Base-by-base conservation (phyloP, 352 stramenopile species). In the Globisporangium uncinulatum region DNA sequence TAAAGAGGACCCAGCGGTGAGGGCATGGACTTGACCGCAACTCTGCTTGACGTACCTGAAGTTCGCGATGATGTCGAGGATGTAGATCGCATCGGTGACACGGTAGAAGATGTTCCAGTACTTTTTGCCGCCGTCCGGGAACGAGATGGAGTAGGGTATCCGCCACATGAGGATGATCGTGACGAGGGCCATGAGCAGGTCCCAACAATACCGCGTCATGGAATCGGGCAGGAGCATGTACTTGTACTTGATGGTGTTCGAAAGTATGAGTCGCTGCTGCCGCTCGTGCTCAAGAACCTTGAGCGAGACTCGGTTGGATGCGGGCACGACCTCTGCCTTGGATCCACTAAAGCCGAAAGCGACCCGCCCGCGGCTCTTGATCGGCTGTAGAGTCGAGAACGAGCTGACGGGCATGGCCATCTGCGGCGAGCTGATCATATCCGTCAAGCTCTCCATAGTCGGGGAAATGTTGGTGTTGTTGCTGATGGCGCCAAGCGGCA, bases 141-240 rank as follows among this genome's bases (percentile, higher is more conserved):
- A 83, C 14, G 70, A 71, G 21, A 86, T 78, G 17, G 71, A 74
- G 62, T 83, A 82, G 15, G 76, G 76, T 45, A 86, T 73, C 8
- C 76, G 69, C 73, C 73, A 86, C 48, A 81, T 73, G 44, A 86
- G 69, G 36, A 78, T n/a, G 49, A 86, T 71, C 3, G 76, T 86
- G 31, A 73, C 69, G 17, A 81, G 54, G 8, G 76, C 73, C 52
- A 82, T 69, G 47, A 86, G 49, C 32, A 80, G 55, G 50, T 86
- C 75, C 73, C 75, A 86, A 29, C 66, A 69, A 49, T 82, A 80
- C 4, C 75, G 75, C 56, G 61, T 37, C 29, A 67, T 69, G 1
- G 72, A 79, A 41, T 86, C 73, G 0, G 69, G 71, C 2, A 63
- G 53, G 6, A 81, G 11, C 69, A 82, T 79, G 56, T 79, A 83